Base-by-base conservation (phyloP, 495 filamentous ascomycete species). In the Lindgomyces ingoldianus region DNA sequence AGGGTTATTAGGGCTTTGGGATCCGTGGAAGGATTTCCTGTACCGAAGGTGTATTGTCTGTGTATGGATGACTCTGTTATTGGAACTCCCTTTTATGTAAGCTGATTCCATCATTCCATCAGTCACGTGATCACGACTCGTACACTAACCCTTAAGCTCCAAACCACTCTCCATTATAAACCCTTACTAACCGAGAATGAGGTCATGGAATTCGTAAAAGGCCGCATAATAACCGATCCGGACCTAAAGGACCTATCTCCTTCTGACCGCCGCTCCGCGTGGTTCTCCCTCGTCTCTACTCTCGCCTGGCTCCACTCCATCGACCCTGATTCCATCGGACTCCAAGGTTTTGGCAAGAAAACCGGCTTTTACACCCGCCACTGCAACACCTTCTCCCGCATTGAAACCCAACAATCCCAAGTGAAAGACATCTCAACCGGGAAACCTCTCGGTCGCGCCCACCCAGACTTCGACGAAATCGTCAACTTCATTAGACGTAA, bases 121-220 rank as follows among this genome's bases (percentile, higher is more conserved):
- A 39, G 33, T 39, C 33, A 39, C 33, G 33, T 39, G 33, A 14
- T n/a, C n/a, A n/a, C n/a, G n/a, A n/a, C n/a, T n/a, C n/a, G n/a
- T n/a, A n/a, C n/a, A n/a, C n/a, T n/a, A n/a, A n/a, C n/a, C n/a
- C n/a, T n/a, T n/a, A n/a, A n/a, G n/a, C 33, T 39, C 6, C 33
- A 39, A 39, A 6, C 33, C 33, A 39, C 6, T 6, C 14, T 39
- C 33, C 33, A 39, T 6, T 39, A 14, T 39, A 16, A n/a, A 19
- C 30, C 6, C 9, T 52, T 11, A 4, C 49, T 52, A 8, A 30
- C 24, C 24, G 6, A 4, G 29, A 3, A 29, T 30, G 11, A 68
- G 65, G 65, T 68, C 24, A 69, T 69, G 66, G 66, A 69, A 45
- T 69, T 69, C 50, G 56, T 69, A 1, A 61, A 65, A 49, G 66